phyloP scores from a whole-genome alignment of 2,329 filamentous ascomycete species.

The Xylariaceae sp. region DNA sequence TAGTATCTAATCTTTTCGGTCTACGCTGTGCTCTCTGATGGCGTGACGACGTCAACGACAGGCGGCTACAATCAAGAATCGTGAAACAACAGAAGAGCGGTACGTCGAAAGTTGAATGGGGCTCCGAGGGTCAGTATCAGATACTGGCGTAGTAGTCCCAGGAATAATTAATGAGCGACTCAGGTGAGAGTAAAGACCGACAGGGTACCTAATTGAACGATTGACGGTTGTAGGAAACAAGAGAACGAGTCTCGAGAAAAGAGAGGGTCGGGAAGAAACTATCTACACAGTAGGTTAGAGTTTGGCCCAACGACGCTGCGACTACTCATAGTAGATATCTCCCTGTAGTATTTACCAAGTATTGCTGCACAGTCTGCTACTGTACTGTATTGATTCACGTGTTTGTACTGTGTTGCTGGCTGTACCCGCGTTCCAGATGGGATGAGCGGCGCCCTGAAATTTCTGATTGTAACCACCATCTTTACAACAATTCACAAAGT shows the following conservation, averaged over 20 bases:
- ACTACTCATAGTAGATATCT: too few species aligned
- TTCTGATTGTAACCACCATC: neutral
- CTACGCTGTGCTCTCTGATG: neutral
- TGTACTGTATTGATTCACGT: too few species aligned
- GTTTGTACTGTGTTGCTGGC: too few species aligned
- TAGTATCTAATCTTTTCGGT: too few species aligned
- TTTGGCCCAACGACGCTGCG: too few species aligned
- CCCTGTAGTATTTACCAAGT: too few species aligned
- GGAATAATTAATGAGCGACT: slow-evolving; percentile 13
- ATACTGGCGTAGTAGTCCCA: neutral
- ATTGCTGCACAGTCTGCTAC: too few species aligned
- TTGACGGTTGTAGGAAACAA: neutral
- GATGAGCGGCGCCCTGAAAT: neutral
- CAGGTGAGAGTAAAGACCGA: slow-evolving; percentile 8
- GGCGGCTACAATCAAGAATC: neutral
- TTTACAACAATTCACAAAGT: neutral
- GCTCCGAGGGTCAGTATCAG: neutral
- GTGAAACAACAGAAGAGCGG: neutral
- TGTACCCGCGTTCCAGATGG: neutral
- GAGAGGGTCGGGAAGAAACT: neutral
- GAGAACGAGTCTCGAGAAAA: neutral
- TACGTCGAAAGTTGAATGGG: neutral
- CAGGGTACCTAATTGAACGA: neutral
- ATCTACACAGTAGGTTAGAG: neutral
- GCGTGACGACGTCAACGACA: neutral